Conservation (phyloP, 108 stramenopile genomes). For the Nitzschia inconspicua region DNA sequence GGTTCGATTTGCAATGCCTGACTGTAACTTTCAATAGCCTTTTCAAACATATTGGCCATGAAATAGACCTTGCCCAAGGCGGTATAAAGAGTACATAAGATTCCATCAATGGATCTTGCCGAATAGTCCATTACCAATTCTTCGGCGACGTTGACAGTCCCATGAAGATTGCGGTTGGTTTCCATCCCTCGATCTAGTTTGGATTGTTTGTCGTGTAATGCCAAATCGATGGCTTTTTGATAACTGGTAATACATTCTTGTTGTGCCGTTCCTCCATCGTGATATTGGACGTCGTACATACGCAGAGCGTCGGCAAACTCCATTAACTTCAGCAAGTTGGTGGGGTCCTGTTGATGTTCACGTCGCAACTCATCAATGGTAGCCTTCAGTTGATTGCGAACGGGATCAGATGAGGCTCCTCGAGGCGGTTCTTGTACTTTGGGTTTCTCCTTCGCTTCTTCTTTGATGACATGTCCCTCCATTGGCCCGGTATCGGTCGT, state of each 20-base stretch:
- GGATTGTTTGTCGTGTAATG: conserved; percentile 18
- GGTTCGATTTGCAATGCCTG: conserved; percentile 52
- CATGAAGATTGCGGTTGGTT: conserved; percentile 4
- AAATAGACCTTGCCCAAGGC: conserved; percentile 62
- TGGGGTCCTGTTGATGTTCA: conserved; percentile 10
- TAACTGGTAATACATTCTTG: conserved; percentile 61
- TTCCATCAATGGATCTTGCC: conserved; percentile 56
- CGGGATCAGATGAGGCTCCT: conserved; percentile 17
- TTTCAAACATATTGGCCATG: conserved; percentile 87
- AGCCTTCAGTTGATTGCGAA: conserved; percentile 4
- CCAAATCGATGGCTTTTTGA: conserved; percentile 36
- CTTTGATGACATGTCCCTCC: not conserved
- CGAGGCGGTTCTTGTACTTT: not conserved
- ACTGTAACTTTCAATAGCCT: conserved; percentile 55
- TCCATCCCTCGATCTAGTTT: conserved; percentile 18
- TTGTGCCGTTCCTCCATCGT: conserved; percentile 74
- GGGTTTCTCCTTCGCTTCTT: not conserved
- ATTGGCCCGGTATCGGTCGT: not conserved
- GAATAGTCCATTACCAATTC: conserved; percentile 55
- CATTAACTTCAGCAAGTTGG: conserved; percentile 19
- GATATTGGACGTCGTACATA: conserved; percentile 56
- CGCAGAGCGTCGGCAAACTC: conserved; percentile 62
- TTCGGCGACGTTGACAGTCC: conserved; percentile 27
- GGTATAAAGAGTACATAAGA: conserved; percentile 52
- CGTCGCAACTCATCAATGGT: conserved; percentile 11